These are phyloP conservation scores for Thalassiosira livingstoniorum DNA, from an alignment of 352 stramenopile genomes.

Conservation along the genomic window DNA sequence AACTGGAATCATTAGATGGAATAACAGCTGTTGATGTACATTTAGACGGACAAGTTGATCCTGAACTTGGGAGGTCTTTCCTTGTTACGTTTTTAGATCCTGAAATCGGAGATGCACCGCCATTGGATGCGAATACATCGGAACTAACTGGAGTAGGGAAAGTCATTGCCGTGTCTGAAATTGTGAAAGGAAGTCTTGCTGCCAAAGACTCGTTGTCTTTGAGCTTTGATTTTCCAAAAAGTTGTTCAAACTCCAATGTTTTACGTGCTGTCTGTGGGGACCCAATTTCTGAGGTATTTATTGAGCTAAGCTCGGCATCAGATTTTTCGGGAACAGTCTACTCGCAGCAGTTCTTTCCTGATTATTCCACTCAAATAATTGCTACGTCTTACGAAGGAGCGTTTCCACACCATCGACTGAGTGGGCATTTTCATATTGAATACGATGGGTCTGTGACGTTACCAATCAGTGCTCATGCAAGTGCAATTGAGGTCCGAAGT, in stretches of 20 bases:
- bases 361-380: slow-evolving; percentile 73
- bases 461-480: slow-evolving; percentile 89
- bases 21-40: slow-evolving; percentile 78
- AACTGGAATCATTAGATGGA: slow-evolving; percentile 86
- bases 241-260: slow-evolving; percentile 79
- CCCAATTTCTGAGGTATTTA: slow-evolving; percentile 55
- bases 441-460: slow-evolving; percentile 87
- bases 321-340: slow-evolving; percentile 45
- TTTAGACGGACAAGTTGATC: slow-evolving; percentile 46
- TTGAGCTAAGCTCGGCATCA: slow-evolving; percentile 57
- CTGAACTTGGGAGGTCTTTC: slow-evolving; percentile 79
- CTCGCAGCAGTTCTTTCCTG: slow-evolving; percentile 46
- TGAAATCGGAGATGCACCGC: slow-evolving; percentile 88
- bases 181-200: slow-evolving; percentile 86
- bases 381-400: slow-evolving; percentile 37
- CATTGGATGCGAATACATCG: slow-evolving; percentile 79
- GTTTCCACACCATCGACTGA: slow-evolving; percentile 36
- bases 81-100: slow-evolving; percentile 81
- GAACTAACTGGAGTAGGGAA: slow-evolving; percentile 84
- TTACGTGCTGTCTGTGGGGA: slow-evolving; percentile 67
- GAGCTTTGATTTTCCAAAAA: slow-evolving; percentile 73
- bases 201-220: slow-evolving; percentile 67
- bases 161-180: slow-evolving; percentile 86
- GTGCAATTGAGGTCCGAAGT: slow-evolving; percentile 86
- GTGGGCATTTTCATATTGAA: slow-evolving; percentile 89